These are phyloP conservation scores for Jatropha podagrica DNA, from an alignment of 441 rosid genomes.

Conservation along the genomic window DNA sequence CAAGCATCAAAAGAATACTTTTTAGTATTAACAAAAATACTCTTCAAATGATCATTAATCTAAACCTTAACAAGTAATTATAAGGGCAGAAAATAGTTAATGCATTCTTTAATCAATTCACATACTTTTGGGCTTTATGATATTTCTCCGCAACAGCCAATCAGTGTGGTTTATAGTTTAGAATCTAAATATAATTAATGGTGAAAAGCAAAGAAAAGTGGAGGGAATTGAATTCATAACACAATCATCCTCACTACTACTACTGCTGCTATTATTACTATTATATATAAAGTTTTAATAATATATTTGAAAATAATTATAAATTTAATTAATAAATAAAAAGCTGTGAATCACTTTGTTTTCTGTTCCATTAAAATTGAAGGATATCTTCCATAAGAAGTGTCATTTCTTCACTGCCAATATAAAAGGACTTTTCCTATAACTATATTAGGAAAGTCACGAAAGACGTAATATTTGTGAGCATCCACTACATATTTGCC, in stretches of 20 bases:
- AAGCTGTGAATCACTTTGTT: neutral
- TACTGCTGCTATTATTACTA: no score
- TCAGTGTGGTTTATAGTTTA: neutral
- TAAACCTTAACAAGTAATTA: neutral
- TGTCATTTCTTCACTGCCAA: conserved; percentile 7
- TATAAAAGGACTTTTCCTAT: no score
- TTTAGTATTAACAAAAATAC: neutral
- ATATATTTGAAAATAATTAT: no score
- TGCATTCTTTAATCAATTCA: neutral
- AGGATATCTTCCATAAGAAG: conserved; percentile 26
- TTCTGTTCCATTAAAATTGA: conserved; percentile 3
- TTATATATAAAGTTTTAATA: no score
- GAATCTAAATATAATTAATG: no score
- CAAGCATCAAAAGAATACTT: conserved; percentile 15
- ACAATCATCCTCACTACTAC: no score
- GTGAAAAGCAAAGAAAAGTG: neutral
- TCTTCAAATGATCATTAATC: neutral
- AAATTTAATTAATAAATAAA: neutral
- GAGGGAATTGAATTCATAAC: neutral
- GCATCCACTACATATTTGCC: conserved; percentile 14
- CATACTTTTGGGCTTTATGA: neutral
- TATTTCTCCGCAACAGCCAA: neutral
- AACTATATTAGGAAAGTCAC: conserved; percentile 29
- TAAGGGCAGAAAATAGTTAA: neutral
- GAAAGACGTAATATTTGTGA: neutral